Percentiles rank a stretch among this genome's conserved stretches.
These are phyloP conservation scores for Penicillium italicum DNA, from an alignment of 2,329 filamentous ascomycete genomes.

Conservation along the genomic window DNA sequence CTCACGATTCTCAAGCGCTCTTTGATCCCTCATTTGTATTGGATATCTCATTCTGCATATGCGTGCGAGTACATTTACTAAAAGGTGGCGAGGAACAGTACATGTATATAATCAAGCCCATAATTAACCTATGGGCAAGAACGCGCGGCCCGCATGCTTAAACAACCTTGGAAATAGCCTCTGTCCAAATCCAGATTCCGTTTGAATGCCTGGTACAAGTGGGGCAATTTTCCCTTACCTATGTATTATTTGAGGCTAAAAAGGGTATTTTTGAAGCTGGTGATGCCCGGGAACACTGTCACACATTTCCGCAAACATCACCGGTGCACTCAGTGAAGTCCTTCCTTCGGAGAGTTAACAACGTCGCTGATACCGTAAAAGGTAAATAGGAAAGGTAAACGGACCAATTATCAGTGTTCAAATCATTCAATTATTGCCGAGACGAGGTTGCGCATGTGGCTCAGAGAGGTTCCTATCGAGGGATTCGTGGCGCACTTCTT, in stretches of 20 bases:
- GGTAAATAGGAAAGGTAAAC: too few species aligned
- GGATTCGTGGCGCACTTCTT: background rate
- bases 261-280: too few species aligned
- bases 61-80: too few species aligned
- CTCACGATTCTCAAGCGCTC: background rate
- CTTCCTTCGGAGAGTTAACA: background rate
- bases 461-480: background rate
- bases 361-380: background rate
- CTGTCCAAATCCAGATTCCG: too few species aligned
- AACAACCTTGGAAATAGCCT: background rate
- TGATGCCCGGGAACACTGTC: background rate
- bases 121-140: background rate
- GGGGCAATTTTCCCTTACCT: background rate
- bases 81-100: too few species aligned
- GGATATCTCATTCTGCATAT: background rate
- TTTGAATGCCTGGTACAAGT: background rate
- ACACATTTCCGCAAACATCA: too few species aligned
- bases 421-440: slow-evolving; percentile 1
- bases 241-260: background rate
- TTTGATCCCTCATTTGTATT: background rate
- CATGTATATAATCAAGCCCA: too few species aligned
- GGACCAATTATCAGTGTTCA: background rate
- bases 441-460: background rate
- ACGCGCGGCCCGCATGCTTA: background rate
- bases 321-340: background rate